These are phyloP conservation scores for Skeletonema tropicum DNA, from an alignment of 108 stramenopile species.

Conservation along the genomic window DNA sequence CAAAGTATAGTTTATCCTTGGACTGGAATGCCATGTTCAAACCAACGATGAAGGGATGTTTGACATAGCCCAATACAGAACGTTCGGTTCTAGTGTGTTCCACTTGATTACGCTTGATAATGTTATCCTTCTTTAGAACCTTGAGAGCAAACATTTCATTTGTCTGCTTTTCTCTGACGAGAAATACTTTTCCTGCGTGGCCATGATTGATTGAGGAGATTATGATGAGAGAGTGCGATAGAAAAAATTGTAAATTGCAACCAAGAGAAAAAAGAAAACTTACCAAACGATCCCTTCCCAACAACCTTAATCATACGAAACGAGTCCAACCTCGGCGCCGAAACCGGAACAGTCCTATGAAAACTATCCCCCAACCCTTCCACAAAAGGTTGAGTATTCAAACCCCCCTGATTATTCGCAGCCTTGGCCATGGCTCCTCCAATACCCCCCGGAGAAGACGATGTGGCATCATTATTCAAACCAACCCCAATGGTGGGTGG, in stretches of 20 bases:
- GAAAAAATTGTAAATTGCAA: background rate
- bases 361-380: slow-evolving; percentile 68
- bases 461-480: background rate
- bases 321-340: slow-evolving; percentile 81
- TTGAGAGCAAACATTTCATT: slow-evolving; percentile 92
- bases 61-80: slow-evolving; percentile 94
- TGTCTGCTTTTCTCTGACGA: slow-evolving; percentile 83
- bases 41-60: slow-evolving; percentile 98
- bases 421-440: slow-evolving; percentile 79
- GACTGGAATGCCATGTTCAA: slow-evolving; percentile 99
- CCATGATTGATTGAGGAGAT: background rate
- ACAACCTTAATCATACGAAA: slow-evolving; percentile 92
- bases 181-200: slow-evolving; percentile 84
- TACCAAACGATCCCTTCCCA: slow-evolving; percentile 95
- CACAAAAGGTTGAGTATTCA: slow-evolving; percentile 27
- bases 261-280: slow-evolving; percentile 28
- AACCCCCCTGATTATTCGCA: background rate
- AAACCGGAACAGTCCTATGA: slow-evolving; percentile 59
- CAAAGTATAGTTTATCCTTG: slow-evolving; percentile 95
- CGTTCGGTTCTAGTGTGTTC: slow-evolving; percentile 98
- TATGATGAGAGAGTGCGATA: too few species aligned
- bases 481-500: background rate
- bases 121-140: slow-evolving; percentile 94
- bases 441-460: slow-evolving; percentile 63
- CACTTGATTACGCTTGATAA: slow-evolving; percentile 97